Evolutionary conservation across 2,329 filamentous ascomycete species (phyloP).

Genomic region (Orbilia brochopaga): DNA sequence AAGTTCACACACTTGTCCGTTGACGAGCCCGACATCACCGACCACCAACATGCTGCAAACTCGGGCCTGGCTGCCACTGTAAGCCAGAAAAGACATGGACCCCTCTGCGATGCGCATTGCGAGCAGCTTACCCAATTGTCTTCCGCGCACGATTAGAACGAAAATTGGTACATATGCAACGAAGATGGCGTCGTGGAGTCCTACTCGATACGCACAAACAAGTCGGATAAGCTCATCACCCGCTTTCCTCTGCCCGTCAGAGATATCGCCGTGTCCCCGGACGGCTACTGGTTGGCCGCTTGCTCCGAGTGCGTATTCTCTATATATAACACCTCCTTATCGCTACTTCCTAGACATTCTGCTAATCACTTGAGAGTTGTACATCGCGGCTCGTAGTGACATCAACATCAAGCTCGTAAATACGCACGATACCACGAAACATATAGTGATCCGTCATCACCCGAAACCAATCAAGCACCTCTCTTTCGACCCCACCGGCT

Average conservation of each 20-base stretch:
- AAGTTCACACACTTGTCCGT: slow-evolving; percentile 90
- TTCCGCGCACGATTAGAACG: slow-evolving; percentile 63
- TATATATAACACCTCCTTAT: too few species aligned
- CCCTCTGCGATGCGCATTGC: background rate
- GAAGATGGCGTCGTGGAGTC: slow-evolving; percentile 96
- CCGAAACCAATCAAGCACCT: slow-evolving; percentile 87
- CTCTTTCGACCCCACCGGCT: slow-evolving; percentile 80
- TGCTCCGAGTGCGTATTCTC: slow-evolving; percentile 81
- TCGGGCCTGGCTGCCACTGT: slow-evolving; percentile 75
- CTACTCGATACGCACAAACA: slow-evolving; percentile 77
- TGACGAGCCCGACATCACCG: slow-evolving; percentile 89
- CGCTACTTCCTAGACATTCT: background rate
- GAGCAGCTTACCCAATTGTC: background rate
- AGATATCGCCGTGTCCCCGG: slow-evolving; percentile 80
- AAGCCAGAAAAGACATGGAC: slow-evolving; percentile 48
- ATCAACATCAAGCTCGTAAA: slow-evolving; percentile 87
- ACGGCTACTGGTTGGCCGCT: slow-evolving; percentile 86
- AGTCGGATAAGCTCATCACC: slow-evolving; percentile 80
- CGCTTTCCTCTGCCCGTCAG: slow-evolving; percentile 84
- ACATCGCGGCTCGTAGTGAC: slow-evolving; percentile 64
- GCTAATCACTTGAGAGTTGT: slow-evolving; percentile 20
- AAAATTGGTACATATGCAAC: slow-evolving; percentile 85
- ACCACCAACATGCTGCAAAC: slow-evolving; percentile 88
- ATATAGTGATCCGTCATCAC: slow-evolving; percentile 82
- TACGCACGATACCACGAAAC: slow-evolving; percentile 74